Percentiles rank a stretch among this genome's conserved stretches.
Evolutionary conservation across 306 rosid genomes (phyloP).

Genomic region (Cucumis melo): DNA sequence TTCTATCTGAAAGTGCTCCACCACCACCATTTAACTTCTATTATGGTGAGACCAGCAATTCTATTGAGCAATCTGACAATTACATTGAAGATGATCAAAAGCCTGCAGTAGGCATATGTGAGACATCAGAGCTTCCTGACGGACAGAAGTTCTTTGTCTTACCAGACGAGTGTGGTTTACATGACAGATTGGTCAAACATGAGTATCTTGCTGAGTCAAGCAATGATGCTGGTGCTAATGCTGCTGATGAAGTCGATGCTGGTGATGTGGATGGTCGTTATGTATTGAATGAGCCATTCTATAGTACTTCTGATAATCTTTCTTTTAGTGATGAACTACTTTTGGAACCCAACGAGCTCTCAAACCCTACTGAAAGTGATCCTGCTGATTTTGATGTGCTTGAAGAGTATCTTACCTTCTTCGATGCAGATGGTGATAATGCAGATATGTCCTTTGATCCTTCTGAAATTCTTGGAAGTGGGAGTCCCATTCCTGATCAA

Average conservation of each 20-base stretch:
- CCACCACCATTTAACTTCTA: constrained; percentile 20
- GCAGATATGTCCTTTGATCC: constrained; percentile 34
- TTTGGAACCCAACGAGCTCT: constrained; percentile 61
- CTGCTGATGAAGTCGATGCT: constrained; percentile 10
- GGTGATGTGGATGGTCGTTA: constrained; percentile 9
- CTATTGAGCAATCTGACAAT: constrained; percentile 22
- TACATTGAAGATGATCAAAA: constrained; percentile 23
- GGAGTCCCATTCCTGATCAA: constrained; percentile 19
- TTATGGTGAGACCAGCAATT: constrained; percentile 55
- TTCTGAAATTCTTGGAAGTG: constrained; percentile 24
- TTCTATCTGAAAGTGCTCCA: constrained; percentile 16
- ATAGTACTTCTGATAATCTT: constrained; percentile 19
- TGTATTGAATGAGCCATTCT: constrained; percentile 13
- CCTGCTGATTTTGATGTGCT: constrained; percentile 31
- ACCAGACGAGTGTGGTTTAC: constrained; percentile 24
- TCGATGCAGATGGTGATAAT: constrained; percentile 42
- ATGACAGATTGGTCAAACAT: constrained; percentile 14
- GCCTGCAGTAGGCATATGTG: constrained; percentile 19
- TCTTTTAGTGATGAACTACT: constrained; percentile 27
- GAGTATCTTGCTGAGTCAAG: constrained; percentile 25
- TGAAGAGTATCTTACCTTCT: constrained; percentile 47
- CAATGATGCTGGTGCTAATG: constrained; percentile 13
- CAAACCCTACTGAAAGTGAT: constrained; percentile 22
- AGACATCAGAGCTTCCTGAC: constrained; percentile 13
- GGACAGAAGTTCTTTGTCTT: constrained; percentile 11